Evolutionary conservation across 176 grass and related monocot genomes (phyloP), one percentile per base, ranked within the genome.

Genomic region (Oryza coarctata): DNA sequence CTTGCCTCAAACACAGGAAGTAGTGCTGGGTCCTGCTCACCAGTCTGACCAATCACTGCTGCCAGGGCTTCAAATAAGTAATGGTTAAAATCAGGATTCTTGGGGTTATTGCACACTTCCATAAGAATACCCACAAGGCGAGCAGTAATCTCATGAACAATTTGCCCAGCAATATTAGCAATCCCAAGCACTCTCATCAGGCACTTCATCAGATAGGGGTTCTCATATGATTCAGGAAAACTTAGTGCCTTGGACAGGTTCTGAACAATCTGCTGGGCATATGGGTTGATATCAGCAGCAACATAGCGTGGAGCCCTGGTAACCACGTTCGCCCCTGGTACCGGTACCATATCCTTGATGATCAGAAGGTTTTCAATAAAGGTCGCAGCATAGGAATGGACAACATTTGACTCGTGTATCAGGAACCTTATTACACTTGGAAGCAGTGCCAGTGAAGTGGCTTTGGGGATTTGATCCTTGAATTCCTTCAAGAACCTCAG

Each of bases 401-500:
- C 90, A 64, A 98, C 95, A 93, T 93, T 94, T 65, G 95, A 98
- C 82, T 98, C 92, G 5, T 91, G 90, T 0, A 80, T 79, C 31
- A 98, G 76, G 85, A 98, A 98, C 75, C 88, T 87, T 20, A 87
- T 80, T 60, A 95, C 90, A 72, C 88, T 81, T 50, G 90, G 86
- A 70, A 98, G 44, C 9, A 93, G 71, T 13, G 84, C 85, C 62
- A 98, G 28, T 12, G 89, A 88, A 28, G 83, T 86, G 33, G 77
- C 69, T 80, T 98, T 98, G 40, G 95, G 90, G 66, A 98, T 91
- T 68, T 94, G 88, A 50, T 98, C 95, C 79, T 83, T 85, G 74
- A 98, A 98, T 62, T 93, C 92, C 75, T 94, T 98, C 79, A 98
- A 95, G 71, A 98, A 98, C 65, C 94, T 98, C 74, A 98, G 86